phyloP scores from a whole-genome alignment of 306 rosid species.

The Heteromeles arbutifolia region DNA sequence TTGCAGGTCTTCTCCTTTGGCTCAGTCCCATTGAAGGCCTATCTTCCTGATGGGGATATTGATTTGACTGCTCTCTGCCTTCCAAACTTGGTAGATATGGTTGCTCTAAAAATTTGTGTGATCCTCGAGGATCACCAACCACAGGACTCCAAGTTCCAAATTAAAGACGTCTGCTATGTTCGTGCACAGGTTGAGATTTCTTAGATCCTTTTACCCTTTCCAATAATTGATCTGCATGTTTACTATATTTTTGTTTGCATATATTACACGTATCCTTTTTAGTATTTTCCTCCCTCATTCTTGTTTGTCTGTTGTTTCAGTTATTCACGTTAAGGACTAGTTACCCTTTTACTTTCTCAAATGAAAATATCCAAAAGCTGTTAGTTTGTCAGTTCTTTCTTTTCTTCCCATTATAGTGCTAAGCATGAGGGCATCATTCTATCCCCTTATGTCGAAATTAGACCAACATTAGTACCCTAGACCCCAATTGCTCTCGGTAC shows the following conservation, averaged over 20 bases:
- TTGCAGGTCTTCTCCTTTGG: conserved; percentile 64
- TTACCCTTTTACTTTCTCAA: neutral
- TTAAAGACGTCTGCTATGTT: conserved; percentile 41
- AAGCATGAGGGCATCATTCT: neutral
- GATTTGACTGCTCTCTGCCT: conserved; percentile 53
- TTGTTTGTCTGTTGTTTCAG: neutral
- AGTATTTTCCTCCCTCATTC: neutral
- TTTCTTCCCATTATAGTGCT: neutral
- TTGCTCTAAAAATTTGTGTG: neutral
- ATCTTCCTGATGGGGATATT: conserved; percentile 81
- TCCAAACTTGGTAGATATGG: conserved; percentile 30
- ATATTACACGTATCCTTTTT: neutral
- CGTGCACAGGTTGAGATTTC: conserved; percentile 46
- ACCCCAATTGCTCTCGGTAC: neutral
- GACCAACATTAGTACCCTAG: neutral
- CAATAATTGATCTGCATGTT: neutral
- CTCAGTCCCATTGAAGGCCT: conserved; percentile 64
- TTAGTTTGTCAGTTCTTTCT: neutral
- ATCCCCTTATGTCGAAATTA: neutral
- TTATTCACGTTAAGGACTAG: neutral
- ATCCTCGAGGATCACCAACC: neutral
- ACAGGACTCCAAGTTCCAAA: conserved; percentile 21
- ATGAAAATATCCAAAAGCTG: neutral
- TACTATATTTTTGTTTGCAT: neutral
- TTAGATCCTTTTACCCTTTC: conserved; percentile 1